Base-by-base conservation (phyloP, 345 rosid species). In the Clausena lansium region DNA sequence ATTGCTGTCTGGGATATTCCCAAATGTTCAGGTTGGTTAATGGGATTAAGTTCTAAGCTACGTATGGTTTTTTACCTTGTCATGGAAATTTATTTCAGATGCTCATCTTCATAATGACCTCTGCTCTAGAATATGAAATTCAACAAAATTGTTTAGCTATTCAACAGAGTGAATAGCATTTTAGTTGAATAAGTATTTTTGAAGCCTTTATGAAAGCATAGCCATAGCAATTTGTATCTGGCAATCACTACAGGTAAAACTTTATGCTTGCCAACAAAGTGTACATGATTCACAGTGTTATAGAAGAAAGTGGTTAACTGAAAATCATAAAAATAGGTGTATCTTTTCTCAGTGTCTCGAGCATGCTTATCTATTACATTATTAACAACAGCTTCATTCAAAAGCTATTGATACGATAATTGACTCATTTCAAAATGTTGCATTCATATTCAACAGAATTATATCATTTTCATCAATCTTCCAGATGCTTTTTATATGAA, bases 1-100 rank as follows among this genome's bases (percentile, higher is more conserved):
- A 77, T 93, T 85, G 97, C 96, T 36, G 91, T 95, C 68, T 93
- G 97, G 99, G 98, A 93, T 84, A 89, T 95, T 75, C 98, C 98
- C 15, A 93, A 83, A 78, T 95, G 98, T 85, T 95, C 98, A 87
- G 98, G 98, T 95, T 81, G 7, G 61, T 32, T 13, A n/a, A 52
- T 47, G 33, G 52, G 8, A 47, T 64, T 6, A 38, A 65, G 70
- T 74, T 19, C 66, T 24, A 35, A 25, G 54, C 38, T 27, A 8
- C 2, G 19, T 19, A 20, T 45, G 22, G 55, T 60, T 55, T 7
- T 30, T 30, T n/a, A 32, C 6, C 7, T 59, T 73, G 19, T 73
- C 45, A 8, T 41, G 20, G 41, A 74, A 52, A 52, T 52, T 58
- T 7, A 36, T 22, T 61, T 63, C 14, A 6, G 28, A 62, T 17